Evolutionary conservation across 805 yeast genomes (phyloP).

Genomic region (Blastobotrys chiropterorum): DNA sequence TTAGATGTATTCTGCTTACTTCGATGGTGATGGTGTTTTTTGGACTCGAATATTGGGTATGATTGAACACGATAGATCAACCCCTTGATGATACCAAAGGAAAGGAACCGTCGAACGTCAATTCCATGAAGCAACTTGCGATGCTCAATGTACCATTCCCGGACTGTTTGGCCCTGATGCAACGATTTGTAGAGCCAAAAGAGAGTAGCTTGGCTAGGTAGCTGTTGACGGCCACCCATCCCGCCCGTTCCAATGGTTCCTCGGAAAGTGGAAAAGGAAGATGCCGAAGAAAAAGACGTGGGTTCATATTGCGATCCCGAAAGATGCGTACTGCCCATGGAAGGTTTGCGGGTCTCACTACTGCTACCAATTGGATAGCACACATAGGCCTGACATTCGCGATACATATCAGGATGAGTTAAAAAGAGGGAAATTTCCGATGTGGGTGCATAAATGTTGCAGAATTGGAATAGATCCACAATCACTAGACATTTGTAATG

Average conservation of each 20-base stretch:
- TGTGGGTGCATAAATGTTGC: slow-evolving; percentile 85
- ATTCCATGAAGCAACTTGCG: slow-evolving; percentile 50
- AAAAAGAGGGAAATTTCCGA: slow-evolving; percentile 65
- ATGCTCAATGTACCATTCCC: slow-evolving; percentile 77
- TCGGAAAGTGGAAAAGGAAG: slow-evolving; percentile 22
- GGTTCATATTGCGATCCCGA: slow-evolving; percentile 11
- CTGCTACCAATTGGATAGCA: background rate
- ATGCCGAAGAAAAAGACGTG: slow-evolving; percentile 13
- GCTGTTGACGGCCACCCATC: background rate
- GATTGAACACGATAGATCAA: slow-evolving; percentile 74
- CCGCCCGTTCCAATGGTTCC: slow-evolving; percentile 1
- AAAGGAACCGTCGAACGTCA: slow-evolving; percentile 77
- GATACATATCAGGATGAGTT: slow-evolving; percentile 56
- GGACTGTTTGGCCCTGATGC: slow-evolving; percentile 68
- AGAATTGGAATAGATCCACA: slow-evolving; percentile 82
- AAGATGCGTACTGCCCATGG: background rate
- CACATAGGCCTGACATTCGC: slow-evolving; percentile 82
- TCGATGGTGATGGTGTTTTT: slow-evolving; percentile 7
- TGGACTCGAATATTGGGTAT: slow-evolving; percentile 52
- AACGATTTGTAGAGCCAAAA: slow-evolving; percentile 72
- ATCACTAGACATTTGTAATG: slow-evolving; percentile 82
- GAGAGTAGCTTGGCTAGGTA: slow-evolving; percentile 27
- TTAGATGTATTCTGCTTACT: slow-evolving; percentile 2
- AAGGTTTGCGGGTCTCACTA: background rate
- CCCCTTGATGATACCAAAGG: slow-evolving; percentile 81